Conservation (phyloP, 2,329 filamentous ascomycete genomes). For the Fusarium compactum region DNA sequence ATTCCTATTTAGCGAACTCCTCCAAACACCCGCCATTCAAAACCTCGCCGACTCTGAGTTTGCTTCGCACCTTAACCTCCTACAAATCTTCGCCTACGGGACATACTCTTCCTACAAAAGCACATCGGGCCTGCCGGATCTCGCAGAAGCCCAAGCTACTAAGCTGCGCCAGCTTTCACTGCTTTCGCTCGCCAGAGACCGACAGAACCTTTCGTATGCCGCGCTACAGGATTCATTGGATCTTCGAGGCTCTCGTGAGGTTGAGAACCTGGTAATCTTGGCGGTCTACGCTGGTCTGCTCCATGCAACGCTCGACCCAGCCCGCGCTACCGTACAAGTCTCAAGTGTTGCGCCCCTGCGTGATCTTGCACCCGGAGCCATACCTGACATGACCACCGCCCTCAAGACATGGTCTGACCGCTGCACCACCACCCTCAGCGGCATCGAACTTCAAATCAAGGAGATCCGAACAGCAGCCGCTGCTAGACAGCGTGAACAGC, state of each 20-base stretch:
- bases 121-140: slow-evolving; percentile 70
- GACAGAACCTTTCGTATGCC: slow-evolving; percentile 77
- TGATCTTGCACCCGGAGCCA: slow-evolving; percentile 80
- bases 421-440: slow-evolving; percentile 78
- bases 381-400: slow-evolving; percentile 75
- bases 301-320: slow-evolving; percentile 84
- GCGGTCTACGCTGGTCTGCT: slow-evolving; percentile 90
- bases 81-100: slow-evolving; percentile 93
- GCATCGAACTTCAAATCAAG: slow-evolving; percentile 81
- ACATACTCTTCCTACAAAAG: slow-evolving; percentile 80
- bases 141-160: slow-evolving; percentile 78
- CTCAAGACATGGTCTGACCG: slow-evolving; percentile 82
- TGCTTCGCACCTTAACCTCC: slow-evolving; percentile 72
- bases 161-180: slow-evolving; percentile 95
- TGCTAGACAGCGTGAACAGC: slow-evolving; percentile 63
- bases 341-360: slow-evolving; percentile 86
- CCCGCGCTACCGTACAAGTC: slow-evolving; percentile 78
- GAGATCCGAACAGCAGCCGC: slow-evolving; percentile 71
- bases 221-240: slow-evolving; percentile 75
- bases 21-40: slow-evolving; percentile 83
- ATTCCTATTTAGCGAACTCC: slow-evolving; percentile 94
- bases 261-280: slow-evolving; percentile 88
- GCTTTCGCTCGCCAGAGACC: slow-evolving; percentile 79
- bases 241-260: slow-evolving; percentile 73
- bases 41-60: slow-evolving; percentile 74